Conservation (phyloP, 2,329 filamentous ascomycete species). For the Amesomyces nigricolor region DNA sequence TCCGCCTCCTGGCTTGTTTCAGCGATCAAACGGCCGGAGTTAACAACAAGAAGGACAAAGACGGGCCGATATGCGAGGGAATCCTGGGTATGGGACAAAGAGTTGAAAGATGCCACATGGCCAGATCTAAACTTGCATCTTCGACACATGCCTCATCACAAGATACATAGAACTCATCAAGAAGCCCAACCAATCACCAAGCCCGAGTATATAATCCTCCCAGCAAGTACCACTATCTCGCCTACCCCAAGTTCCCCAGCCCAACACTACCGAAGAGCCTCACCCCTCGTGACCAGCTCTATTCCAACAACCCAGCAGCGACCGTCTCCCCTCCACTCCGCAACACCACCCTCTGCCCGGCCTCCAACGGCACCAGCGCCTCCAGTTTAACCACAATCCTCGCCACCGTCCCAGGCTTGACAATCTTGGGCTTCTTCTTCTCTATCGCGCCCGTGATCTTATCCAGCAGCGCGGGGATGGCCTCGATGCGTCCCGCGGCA, state of each 20-base stretch:
- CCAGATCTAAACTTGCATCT: too few relatives aligned
- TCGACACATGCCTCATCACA: not conserved
- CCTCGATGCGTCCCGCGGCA: slow-evolving; percentile 65
- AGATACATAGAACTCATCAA: not conserved
- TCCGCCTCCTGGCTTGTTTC: slow-evolving; percentile 4
- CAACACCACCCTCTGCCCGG: slow-evolving; percentile 73
- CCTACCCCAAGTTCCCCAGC: not conserved
- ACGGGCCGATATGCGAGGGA: not conserved
- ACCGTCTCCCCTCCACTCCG: slow-evolving; percentile 76
- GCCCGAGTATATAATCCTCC: too few relatives aligned
- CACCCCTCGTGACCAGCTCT: slow-evolving; percentile 23
- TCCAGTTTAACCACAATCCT: slow-evolving; percentile 71
- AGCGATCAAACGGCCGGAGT: not conserved
- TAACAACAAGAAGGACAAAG: not conserved
- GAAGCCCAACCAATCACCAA: too few relatives aligned
- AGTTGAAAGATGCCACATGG: too few relatives aligned
- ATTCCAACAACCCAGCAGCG: slow-evolving; percentile 80
- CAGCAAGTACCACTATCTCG: not conserved
- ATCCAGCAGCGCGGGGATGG: slow-evolving; percentile 68
- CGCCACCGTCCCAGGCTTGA: slow-evolving; percentile 74
- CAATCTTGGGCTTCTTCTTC: slow-evolving; percentile 80
- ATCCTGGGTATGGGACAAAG: not conserved
- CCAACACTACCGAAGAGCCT: slow-evolving; percentile 10
- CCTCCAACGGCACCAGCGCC: slow-evolving; percentile 70
- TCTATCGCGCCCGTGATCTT: slow-evolving; percentile 68